Evolutionary conservation across 305 asterid genomes (phyloP).

Genomic region (Fraxinus velutina): DNA sequence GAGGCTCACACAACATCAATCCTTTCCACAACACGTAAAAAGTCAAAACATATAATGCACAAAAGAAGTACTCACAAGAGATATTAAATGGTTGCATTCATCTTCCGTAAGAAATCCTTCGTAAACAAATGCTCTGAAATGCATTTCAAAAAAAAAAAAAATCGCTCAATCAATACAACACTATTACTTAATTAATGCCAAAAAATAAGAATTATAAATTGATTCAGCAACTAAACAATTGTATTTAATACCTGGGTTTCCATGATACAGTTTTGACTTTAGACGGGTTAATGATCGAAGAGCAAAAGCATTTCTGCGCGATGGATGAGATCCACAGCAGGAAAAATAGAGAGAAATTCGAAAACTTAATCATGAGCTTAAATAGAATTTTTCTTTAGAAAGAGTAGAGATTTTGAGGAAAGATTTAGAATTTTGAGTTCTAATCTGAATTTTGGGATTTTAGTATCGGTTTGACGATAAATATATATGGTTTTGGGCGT

Average conservation of each 20-base stretch:
- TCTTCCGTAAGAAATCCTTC: constrained; percentile 79
- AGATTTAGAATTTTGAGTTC: neutral
- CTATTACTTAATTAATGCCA: neutral
- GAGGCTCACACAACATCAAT: constrained; percentile 14
- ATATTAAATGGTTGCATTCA: constrained; percentile 80
- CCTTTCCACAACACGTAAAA: neutral
- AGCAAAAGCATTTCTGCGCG: constrained; percentile 42
- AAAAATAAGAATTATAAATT: neutral
- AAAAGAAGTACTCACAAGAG: constrained; percentile 55
- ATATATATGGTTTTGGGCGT: neutral
- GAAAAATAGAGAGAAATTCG: constrained; percentile 29
- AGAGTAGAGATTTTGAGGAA: neutral
- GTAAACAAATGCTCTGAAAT: constrained; percentile 75
- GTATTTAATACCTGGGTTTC: constrained; percentile 67
- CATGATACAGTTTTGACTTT: constrained; percentile 79
- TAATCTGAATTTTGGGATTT: constrained; percentile 30
- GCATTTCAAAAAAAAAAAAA: constrained; percentile 21
- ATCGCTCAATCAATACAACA: constrained; percentile 20
- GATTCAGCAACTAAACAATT: constrained; percentile 3
- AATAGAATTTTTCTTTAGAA: neutral
- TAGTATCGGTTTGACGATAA: constrained; percentile 27
- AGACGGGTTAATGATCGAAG: constrained; percentile 73
- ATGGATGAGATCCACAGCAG: constrained; percentile 50
- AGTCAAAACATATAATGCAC: neutral
- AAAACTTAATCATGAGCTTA: constrained; percentile 33